Conservation (phyloP, 2,329 filamentous ascomycete genomes). For the Aureobasidium zeae region DNA sequence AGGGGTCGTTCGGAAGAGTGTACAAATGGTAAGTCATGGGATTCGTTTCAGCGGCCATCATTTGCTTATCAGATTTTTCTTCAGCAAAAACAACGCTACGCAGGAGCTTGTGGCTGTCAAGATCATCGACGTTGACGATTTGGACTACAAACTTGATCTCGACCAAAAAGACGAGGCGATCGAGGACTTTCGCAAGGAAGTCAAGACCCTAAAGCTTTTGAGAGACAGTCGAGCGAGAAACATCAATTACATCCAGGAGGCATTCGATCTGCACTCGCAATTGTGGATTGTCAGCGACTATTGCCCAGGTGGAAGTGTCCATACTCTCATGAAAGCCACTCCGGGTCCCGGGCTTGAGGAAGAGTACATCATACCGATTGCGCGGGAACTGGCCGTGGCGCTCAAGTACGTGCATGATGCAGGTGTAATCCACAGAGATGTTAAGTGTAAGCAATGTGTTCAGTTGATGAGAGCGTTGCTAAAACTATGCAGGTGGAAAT, state of each 20-base stretch:
- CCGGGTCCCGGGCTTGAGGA: constrained; percentile 42
- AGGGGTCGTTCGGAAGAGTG: constrained; percentile 64
- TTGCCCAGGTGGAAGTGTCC: constrained; percentile 73
- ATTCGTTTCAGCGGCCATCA: not conserved
- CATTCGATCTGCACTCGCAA: constrained; percentile 64
- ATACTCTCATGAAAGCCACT: constrained; percentile 49
- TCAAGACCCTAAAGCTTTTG: constrained; percentile 59
- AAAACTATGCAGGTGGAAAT: constrained; percentile 46
- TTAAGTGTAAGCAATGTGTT: constrained; percentile 40
- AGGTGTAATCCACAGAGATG: constrained; percentile 57
- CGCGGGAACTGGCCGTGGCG: constrained; percentile 53
- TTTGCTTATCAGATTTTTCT: constrained; percentile 17
- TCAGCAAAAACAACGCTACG: constrained; percentile 32
- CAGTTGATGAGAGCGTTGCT: not conserved
- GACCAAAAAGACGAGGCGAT: constrained; percentile 56
- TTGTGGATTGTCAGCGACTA: constrained; percentile 88
- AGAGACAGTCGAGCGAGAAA: constrained; percentile 67
- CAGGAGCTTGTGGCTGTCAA: constrained; percentile 61
- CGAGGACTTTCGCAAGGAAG: constrained; percentile 50
- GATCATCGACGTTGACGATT: constrained; percentile 75
- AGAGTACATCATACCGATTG: constrained; percentile 54
- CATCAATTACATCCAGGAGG: constrained; percentile 73
- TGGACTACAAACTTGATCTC: constrained; percentile 54
- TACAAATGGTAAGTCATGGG: constrained; percentile 49
- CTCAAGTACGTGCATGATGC: constrained; percentile 55